Conservation (phyloP, 192 early-diverging fungal species). For the Coemansia erecta region DNA sequence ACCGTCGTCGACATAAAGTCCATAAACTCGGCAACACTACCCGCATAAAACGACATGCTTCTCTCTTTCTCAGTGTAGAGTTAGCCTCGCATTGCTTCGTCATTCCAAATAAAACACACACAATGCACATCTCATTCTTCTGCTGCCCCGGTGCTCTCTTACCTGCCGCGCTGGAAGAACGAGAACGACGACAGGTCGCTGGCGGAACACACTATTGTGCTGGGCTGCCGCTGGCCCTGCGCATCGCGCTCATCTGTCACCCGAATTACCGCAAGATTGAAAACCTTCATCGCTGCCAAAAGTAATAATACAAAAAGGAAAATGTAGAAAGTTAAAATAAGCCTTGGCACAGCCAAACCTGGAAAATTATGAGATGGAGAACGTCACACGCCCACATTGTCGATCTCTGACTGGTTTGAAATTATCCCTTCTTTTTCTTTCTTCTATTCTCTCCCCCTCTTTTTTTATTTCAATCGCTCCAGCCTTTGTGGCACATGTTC, state of each 20-base stretch:
- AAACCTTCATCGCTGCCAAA: conserved; percentile 28
- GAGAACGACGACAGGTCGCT: conserved; percentile 77
- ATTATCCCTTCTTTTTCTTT: background rate
- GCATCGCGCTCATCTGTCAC: conserved; percentile 15
- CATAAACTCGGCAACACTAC: conserved; percentile 84
- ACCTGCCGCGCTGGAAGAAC: conserved; percentile 85
- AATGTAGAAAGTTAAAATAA: too few relatives aligned
- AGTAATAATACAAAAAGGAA: background rate
- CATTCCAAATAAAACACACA: too few relatives aligned
- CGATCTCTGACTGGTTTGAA: too few relatives aligned
- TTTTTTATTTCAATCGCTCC: too few relatives aligned
- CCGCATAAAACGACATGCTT: background rate
- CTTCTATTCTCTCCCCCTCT: background rate
- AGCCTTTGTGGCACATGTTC: too few relatives aligned
- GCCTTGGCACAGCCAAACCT: too few relatives aligned
- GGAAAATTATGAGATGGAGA: too few relatives aligned
- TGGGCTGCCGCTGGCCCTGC: background rate
- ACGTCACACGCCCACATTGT: too few relatives aligned
- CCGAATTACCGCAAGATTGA: conserved; percentile 37
- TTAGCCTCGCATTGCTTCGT: background rate
- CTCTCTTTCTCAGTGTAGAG: background rate
- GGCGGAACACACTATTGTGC: conserved; percentile 58
- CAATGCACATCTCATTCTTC: too few relatives aligned
- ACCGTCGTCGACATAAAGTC: conserved; percentile 80
- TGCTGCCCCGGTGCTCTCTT: too few relatives aligned